Evolutionary conservation across 805 yeast species (phyloP).

Genomic region (Sungouiozyma ichnusensis): DNA sequence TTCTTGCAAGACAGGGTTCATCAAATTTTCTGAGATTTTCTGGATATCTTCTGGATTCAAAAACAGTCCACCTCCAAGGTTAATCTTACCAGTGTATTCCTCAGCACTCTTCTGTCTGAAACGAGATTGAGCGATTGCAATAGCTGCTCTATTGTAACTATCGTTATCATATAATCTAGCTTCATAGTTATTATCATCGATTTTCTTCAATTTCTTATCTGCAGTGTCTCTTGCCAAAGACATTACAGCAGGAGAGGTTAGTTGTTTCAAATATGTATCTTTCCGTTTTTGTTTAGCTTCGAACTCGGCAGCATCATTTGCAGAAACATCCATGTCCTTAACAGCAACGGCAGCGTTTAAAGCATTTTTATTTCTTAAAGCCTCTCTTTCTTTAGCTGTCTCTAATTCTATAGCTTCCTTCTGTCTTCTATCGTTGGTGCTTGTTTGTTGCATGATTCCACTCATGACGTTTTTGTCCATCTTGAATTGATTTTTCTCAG

Average conservation of each 20-base stretch:
- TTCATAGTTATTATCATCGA: slow-evolving; percentile 32
- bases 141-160: slow-evolving; percentile 60
- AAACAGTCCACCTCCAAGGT: slow-evolving; percentile 83
- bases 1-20: slow-evolving; percentile 73
- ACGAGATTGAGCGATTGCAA: slow-evolving; percentile 64
- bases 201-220: slow-evolving; percentile 30
- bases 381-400: slow-evolving; percentile 48
- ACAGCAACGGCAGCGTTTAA: slow-evolving; percentile 33
- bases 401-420: slow-evolving; percentile 59
- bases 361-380: slow-evolving; percentile 24
- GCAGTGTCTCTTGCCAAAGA: slow-evolving; percentile 45
- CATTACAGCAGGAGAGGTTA: slow-evolving; percentile 33
- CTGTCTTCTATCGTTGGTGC: slow-evolving; percentile 9
- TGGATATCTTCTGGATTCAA: slow-evolving; percentile 71
- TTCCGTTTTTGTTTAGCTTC: slow-evolving; percentile 32
- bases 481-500: slow-evolving; percentile 13
- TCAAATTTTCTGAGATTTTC: slow-evolving; percentile 67
- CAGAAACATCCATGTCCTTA: slow-evolving; percentile 28
- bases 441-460: slow-evolving; percentile 8
- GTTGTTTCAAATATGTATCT: slow-evolving; percentile 20
- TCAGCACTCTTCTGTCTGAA: slow-evolving; percentile 42
- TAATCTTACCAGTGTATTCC: slow-evolving; percentile 43
- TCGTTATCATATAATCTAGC: slow-evolving; percentile 30
- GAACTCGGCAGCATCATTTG: slow-evolving; percentile 30
- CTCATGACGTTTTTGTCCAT: slow-evolving; percentile 15